Evolutionary conservation across 2,329 filamentous ascomycete genomes (phyloP).

Genomic region (Fusarium sp.): DNA sequence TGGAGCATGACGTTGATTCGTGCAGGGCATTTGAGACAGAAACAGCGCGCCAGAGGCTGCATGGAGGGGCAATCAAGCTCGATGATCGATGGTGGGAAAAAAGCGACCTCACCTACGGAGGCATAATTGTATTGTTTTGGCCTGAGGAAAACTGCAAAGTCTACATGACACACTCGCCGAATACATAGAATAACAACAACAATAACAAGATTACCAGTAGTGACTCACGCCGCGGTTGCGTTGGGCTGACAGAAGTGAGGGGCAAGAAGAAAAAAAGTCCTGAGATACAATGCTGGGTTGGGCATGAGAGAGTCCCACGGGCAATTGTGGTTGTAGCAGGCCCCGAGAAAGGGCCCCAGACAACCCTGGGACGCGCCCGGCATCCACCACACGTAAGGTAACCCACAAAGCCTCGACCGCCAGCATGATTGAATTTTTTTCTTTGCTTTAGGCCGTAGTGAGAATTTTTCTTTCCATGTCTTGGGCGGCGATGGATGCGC

Average conservation of each 20-base stretch:
- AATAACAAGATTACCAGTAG: constrained; percentile 3
- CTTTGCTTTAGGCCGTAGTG: constrained; percentile 39
- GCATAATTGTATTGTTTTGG: constrained; percentile 8
- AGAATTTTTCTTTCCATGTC: constrained; percentile 43
- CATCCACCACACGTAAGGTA: constrained; percentile 40
- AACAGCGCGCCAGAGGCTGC: constrained; percentile 35
- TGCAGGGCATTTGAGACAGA: constrained; percentile 44
- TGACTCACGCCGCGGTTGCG: constrained; percentile 49
- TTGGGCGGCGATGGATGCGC: constrained; percentile 35
- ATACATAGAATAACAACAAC: not conserved
- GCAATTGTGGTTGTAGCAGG: constrained; percentile 25
- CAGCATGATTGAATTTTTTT: constrained; percentile 46
- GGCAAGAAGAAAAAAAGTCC: constrained; percentile 36
- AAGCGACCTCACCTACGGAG: constrained; percentile 1
- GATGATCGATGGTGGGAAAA: constrained; percentile 28
- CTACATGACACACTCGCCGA: constrained; percentile 10
- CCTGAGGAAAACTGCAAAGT: not conserved
- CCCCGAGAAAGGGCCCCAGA: constrained; percentile 32
- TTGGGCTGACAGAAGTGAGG: constrained; percentile 49
- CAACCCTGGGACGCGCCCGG: constrained; percentile 31
- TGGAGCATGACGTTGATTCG: constrained; percentile 53
- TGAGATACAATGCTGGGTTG: constrained; percentile 38
- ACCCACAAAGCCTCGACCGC: constrained; percentile 43
- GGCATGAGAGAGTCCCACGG: constrained; percentile 43
- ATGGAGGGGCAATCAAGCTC: constrained; percentile 46